phyloP scores from a whole-genome alignment of 2,329 filamentous ascomycete species.

The Ophiocordyceps sinensis region DNA sequence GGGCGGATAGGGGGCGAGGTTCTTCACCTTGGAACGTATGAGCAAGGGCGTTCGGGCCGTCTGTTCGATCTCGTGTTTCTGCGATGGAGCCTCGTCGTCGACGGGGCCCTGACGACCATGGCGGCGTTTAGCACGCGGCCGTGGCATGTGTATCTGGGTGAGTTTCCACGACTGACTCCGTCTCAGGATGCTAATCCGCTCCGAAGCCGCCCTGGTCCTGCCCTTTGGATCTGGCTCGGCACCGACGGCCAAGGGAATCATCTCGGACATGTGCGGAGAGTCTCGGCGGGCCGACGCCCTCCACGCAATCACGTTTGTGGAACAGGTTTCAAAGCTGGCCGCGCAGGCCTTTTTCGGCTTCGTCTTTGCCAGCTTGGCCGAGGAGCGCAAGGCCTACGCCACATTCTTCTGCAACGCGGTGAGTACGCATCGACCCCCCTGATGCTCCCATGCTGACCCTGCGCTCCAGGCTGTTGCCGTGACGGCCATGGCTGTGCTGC shows the following conservation, averaged over 20 bases:
- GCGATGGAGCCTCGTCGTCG: conserved; percentile 48
- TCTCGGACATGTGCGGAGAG: conserved; percentile 53
- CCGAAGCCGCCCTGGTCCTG: conserved; percentile 42
- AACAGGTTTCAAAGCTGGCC: conserved; percentile 50
- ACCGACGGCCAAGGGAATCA: conserved; percentile 57
- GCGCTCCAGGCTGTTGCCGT: background rate
- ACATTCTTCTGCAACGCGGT: conserved; percentile 57
- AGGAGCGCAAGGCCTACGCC: conserved; percentile 41
- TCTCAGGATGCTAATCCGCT: background rate
- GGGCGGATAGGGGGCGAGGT: background rate
- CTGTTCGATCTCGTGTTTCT: conserved; percentile 55
- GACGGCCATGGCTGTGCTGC: background rate
- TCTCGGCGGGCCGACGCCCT: conserved; percentile 50
- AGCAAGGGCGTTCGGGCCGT: conserved; percentile 31
- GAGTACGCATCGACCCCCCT: conserved; percentile 8
- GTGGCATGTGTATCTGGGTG: conserved; percentile 55
- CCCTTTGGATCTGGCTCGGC: conserved; percentile 57
- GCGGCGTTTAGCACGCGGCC: conserved; percentile 45
- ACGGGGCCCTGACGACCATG: conserved; percentile 48
- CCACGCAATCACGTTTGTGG: conserved; percentile 53
- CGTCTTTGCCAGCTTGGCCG: conserved; percentile 48
- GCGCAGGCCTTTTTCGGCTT: conserved; percentile 55
- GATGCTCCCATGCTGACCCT: background rate
- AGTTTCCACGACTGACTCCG: conserved; percentile 3
- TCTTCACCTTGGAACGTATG: background rate